Evolutionary conservation across 208 protist species (phyloP).

Genomic region (Naegleria gruberi): DNA sequence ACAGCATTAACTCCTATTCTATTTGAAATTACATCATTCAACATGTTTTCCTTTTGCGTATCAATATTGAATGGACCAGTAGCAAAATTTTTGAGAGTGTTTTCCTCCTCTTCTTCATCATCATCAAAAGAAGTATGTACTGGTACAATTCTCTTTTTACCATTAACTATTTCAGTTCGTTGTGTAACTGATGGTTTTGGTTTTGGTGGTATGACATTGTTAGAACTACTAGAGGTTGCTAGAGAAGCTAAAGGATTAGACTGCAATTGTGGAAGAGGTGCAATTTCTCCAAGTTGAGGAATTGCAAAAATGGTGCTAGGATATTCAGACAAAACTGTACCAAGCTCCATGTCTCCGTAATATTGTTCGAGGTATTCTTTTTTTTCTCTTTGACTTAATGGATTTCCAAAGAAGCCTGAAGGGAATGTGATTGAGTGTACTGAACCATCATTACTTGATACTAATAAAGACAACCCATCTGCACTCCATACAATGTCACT

Average conservation of each 20-base stretch:
- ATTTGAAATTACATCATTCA: neutral
- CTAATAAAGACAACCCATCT: neutral
- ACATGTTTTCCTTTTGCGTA: neutral
- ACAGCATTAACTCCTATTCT: neutral
- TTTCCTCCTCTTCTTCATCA: neutral
- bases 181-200: neutral
- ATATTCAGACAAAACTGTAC: neutral
- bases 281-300: neutral
- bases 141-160: slow-evolving; percentile 14
- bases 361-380: neutral
- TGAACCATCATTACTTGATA: neutral
- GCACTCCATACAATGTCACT: neutral
- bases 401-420: neutral
- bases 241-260: too few species aligned
- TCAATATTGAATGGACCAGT: neutral
- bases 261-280: too few species aligned
- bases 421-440: neutral
- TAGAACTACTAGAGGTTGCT: neutral
- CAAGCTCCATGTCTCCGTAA: neutral
- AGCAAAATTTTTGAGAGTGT: neutral
- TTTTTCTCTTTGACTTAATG: neutral
- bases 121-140: neutral
- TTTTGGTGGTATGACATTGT: neutral
- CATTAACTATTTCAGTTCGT: neutral
- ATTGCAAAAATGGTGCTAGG: neutral